phyloP scores from a whole-genome alignment of 1,139 yeast species.

The Pichia inconspicua region DNA sequence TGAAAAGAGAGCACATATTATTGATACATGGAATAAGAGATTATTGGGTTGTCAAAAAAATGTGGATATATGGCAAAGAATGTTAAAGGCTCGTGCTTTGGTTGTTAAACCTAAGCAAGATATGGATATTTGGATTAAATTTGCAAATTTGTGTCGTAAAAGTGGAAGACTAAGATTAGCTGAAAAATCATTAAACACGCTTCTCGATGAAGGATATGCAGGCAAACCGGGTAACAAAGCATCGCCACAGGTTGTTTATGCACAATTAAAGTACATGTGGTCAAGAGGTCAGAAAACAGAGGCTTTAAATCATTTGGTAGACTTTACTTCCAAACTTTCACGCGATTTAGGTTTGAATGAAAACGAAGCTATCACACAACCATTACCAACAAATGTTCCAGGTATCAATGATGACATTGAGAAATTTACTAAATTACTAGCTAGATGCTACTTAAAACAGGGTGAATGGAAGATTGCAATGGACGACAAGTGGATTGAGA shows the following conservation, averaged over 20 bases:
- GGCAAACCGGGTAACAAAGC: constrained; percentile 50
- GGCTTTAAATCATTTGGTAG: constrained; percentile 78
- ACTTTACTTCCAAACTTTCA: constrained; percentile 86
- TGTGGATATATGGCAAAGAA: constrained; percentile 97
- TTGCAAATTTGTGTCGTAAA: constrained; percentile 91
- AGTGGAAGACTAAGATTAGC: constrained; percentile 89
- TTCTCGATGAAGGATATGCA: constrained; percentile 50
- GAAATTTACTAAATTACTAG: constrained; percentile 78
- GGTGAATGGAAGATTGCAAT: constrained; percentile 96
- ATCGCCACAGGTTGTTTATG: constrained; percentile 94
- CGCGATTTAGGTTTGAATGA: constrained; percentile 75
- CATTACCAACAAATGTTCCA: constrained; percentile 70
- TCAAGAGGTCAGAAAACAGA: constrained; percentile 85
- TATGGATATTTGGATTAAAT: constrained; percentile 97
- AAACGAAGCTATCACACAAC: constrained; percentile 79
- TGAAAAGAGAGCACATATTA: constrained; percentile 67
- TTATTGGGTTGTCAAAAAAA: constrained; percentile 89
- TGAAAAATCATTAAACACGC: constrained; percentile 76
- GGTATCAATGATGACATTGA: constrained; percentile 71
- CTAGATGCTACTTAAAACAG: constrained; percentile 92
- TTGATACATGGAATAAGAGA: constrained; percentile 92
- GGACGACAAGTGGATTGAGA: constrained; percentile 68
- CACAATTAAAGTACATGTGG: constrained; percentile 96
- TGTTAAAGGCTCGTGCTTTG: constrained; percentile 85
- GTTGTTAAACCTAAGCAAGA: constrained; percentile 95